Evolutionary conservation across 805 yeast genomes (phyloP), one percentile per base, ranked within the genome.

Genomic region (Ogataea ganodermae): DNA sequence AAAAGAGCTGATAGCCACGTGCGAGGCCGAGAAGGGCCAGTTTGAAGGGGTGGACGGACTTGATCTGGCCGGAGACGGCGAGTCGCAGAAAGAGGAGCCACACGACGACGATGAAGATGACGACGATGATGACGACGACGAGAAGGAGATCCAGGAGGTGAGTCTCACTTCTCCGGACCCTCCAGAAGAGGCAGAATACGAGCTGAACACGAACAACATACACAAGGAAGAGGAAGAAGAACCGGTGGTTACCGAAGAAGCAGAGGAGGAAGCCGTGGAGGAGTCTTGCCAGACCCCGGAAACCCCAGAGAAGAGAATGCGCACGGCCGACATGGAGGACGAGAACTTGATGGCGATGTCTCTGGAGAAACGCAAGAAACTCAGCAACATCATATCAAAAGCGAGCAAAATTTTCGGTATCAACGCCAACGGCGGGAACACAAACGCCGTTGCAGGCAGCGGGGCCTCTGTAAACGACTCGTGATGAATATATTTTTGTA

Each of bases 41-140:
- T 10, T 21, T 27, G 42, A 24, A 17, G 31, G 10, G 6, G 48
- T 41, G 22, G 45, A 36, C 30, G 37, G 26, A 8, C 36, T 21
- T 6, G 49, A 27, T n/a, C 13, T 17, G 9, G 37, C 28, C 18
- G 35, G 22, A 10, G 48, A 35, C 8, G 32, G 17, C 7, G 35
- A 14, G 10, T 17, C 42, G 44, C 74, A 71, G 35, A 70, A 64
- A 10, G 74, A 64, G 23, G 64, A 64, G 17, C 62, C 61, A 3
- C 16, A 38, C 16, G 32, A 26, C 6, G 32, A 42, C 22, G 36
- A 30, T 31, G 55, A 54, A 31, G 74, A 64, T 23, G 65, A 64
- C 18, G 62, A 61, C 24, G 20, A 33, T 6, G 37, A 33, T 12
- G 26, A 42, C 17, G 32, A 32, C 33, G 55, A 53, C 30, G 52